Evolutionary conservation across 2,329 filamentous ascomycete genomes (phyloP).

Genomic region (Hypoxylon rubiginosum): DNA sequence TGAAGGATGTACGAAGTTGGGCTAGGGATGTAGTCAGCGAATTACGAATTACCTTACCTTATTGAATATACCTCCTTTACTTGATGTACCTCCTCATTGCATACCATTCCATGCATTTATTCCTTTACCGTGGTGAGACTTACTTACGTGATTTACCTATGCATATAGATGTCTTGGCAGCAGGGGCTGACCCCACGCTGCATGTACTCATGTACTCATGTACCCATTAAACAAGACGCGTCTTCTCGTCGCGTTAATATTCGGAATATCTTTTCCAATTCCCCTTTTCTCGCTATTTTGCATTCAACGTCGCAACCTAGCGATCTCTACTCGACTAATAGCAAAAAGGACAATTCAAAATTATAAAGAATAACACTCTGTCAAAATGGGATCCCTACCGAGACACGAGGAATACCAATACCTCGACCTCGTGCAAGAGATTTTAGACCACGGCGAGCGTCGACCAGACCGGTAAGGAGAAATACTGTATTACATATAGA

Average conservation of each 20-base stretch:
- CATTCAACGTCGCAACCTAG: background rate
- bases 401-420: constrained; percentile 94
- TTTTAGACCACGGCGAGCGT: constrained; percentile 85
- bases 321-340: background rate
- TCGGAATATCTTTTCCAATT: constrained; percentile 16
- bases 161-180: background rate
- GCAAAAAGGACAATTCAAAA: background rate
- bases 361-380: background rate
- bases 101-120: too few species aligned
- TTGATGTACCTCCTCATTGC: background rate
- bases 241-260: constrained; percentile 35
- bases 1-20: background rate
- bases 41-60: background rate
- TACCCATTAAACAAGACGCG: constrained; percentile 38
- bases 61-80: background rate
- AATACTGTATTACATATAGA: background rate
- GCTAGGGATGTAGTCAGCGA: background rate
- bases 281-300: background rate
- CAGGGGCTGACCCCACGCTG: constrained; percentile 7
- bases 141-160: background rate
- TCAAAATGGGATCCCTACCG: constrained; percentile 26
- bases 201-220: constrained; percentile 3
- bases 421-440: constrained; percentile 87
- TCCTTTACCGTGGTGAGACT: background rate
- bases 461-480: constrained; percentile 80